phyloP scores from a whole-genome alignment of 208 protist species.

The Naegleria lovaniensis region DNA sequence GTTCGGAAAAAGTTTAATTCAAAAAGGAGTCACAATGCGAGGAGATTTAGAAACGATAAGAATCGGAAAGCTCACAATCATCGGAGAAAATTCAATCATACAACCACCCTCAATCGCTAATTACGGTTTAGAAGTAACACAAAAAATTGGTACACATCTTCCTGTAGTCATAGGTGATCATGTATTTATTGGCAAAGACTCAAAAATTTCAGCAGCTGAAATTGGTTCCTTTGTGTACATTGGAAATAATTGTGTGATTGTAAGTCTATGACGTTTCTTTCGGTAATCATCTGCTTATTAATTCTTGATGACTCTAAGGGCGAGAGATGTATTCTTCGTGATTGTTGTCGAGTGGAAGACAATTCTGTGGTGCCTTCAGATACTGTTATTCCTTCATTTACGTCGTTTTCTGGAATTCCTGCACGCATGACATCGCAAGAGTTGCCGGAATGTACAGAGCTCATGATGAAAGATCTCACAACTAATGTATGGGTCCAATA shows the following conservation, averaged over 20 bases:
- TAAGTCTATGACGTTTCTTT: background rate
- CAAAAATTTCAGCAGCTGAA: background rate
- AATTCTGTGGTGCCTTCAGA: background rate
- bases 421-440: background rate
- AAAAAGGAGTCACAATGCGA: background rate
- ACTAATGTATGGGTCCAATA: background rate
- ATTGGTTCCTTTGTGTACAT: slow-evolving; percentile 2
- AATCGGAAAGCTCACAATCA: background rate
- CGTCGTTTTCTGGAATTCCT: background rate
- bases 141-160: background rate
- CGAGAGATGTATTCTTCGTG: background rate
- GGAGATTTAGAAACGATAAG: background rate
- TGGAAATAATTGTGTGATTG: slow-evolving; percentile 26
- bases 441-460: background rate
- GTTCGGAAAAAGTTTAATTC: background rate
- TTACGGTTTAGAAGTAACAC: background rate
- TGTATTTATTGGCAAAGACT: background rate
- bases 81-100: background rate
- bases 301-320: background rate
- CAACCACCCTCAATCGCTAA: background rate
- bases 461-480: background rate
- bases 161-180: background rate
- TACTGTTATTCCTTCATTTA: background rate
- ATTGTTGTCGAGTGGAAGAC: background rate
- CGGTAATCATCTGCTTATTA: no score